Evolutionary conservation across 345 rosid genomes (phyloP).

Genomic region (Gossypium rotundifolium): DNA sequence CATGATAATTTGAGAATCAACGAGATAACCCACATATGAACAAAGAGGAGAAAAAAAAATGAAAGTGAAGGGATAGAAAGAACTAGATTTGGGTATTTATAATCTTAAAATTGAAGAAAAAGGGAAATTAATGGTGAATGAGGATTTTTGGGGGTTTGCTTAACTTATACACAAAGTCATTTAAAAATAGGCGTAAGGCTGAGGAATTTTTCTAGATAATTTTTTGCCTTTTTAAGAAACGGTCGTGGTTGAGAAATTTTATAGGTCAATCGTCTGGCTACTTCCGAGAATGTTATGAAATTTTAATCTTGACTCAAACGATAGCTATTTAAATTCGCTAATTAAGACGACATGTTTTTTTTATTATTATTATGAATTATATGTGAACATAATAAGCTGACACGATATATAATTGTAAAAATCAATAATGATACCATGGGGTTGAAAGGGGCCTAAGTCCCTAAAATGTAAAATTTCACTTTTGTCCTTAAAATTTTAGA

Average conservation of each 20-base stretch:
- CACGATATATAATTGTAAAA: no score
- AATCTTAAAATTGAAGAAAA: neutral
- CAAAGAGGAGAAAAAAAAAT: neutral
- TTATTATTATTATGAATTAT: no score
- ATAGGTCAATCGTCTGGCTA: neutral
- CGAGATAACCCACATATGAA: constrained; percentile 16
- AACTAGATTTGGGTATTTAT: constrained; percentile 12
- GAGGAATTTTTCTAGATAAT: neutral
- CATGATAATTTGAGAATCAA: constrained; percentile 43
- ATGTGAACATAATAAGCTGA: no score
- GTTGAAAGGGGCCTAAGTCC: no score
- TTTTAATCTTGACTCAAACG: no score
- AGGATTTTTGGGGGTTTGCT: neutral
- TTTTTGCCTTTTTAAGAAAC: neutral
- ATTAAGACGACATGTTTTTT: no score
- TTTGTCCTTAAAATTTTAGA: no score
- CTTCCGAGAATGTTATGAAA: neutral
- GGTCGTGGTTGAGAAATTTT: neutral
- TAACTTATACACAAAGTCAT: neutral
- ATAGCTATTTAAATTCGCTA: no score
- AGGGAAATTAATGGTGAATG: neutral
- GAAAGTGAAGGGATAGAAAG: neutral
- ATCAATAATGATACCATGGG: no score
- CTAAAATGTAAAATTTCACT: no score
- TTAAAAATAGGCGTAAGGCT: neutral